These are phyloP conservation scores for Pichia eremophila DNA, from an alignment of 805 yeast genomes.

Conservation along the genomic window DNA sequence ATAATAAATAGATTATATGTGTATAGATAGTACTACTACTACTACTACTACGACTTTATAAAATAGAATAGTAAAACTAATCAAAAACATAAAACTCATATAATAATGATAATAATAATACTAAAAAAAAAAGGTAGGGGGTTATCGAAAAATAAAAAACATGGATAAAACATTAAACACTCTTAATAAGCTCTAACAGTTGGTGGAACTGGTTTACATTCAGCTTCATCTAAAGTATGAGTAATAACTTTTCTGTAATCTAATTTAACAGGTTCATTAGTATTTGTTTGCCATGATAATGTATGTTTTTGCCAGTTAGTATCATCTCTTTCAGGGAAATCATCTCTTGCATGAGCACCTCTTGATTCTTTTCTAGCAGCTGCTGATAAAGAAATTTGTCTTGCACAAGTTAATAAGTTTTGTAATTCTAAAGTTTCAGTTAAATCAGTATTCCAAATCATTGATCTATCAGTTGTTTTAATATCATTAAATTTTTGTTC, in stretches of 20 bases:
- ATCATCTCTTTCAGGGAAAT: constrained; percentile 92
- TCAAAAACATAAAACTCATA: no score
- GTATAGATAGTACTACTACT: no score
- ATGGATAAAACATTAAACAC: neutral
- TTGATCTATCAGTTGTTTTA: constrained; percentile 87
- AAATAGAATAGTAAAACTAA: no score
- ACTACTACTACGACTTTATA: no score
- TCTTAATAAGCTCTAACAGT: constrained; percentile 84
- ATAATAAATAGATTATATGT: neutral
- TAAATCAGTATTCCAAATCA: constrained; percentile 98
- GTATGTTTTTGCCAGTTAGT: constrained; percentile 97
- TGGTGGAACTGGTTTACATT: constrained; percentile 95
- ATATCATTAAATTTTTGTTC: constrained; percentile 68
- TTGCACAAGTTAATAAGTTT: constrained; percentile 93
- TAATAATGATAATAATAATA: no score
- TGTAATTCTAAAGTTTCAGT: constrained; percentile 94
- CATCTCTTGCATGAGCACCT: constrained; percentile 99
- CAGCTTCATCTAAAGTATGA: constrained; percentile 80
- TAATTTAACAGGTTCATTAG: constrained; percentile 64
- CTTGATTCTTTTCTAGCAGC: constrained; percentile 94
- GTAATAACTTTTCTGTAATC: constrained; percentile 79
- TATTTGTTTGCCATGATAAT: constrained; percentile 74
- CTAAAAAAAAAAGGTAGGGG: no score
- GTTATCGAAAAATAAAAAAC: no score
- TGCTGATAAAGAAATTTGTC: constrained; percentile 90